Evolutionary conservation across 352 stramenopile species (phyloP), one percentile per base, ranked within the genome.

Genomic region (Globisporangium carolinianum): DNA sequence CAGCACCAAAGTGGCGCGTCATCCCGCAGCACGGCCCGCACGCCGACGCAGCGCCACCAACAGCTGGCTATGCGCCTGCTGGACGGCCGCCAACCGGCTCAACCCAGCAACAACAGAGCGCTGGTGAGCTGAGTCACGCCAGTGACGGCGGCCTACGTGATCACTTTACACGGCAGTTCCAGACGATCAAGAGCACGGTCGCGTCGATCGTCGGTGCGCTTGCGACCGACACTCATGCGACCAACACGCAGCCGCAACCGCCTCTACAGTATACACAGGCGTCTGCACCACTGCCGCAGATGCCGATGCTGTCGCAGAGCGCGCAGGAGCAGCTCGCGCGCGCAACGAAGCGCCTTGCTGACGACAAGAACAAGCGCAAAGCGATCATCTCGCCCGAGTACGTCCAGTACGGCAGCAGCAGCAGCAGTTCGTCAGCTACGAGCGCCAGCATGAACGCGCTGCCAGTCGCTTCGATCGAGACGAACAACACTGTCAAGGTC

Each of bases 361-460:
- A 87, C 24, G 83, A 93, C 35, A 88, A 86, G 50, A 90, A 85
- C 68, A 93, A 93, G 65, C 80, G 83, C 18, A 90, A 89, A 58
- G 80, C 80, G 47, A 71, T 93, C 35, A 79, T 93, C 48, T 93
- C 83, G 32, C 83, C 83, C 12, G 83, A 93, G 60, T 93, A 89
- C 39, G 80, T 89, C 15, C 83, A 93, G 52, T 93, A 91, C 55
- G 75, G 65, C 5, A 78, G 47, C 48, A 53, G 32, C 38, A 32
- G 24, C 24, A 53, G 32, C 38, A 32, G 24, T 2, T 32, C 42
- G 7, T 47, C 42, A 6, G n/a, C 42, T 11, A 38, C 53, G 42
- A 58, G 36, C 58, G 46, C 39, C 6, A 55, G 42, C 8, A 45
- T 18, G 18, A 15, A 41, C 11, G 37, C 18, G 35, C n/a, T 58